Conservation (phyloP, 1,284 basidiomycete species). For the Calocybe gambosa region DNA sequence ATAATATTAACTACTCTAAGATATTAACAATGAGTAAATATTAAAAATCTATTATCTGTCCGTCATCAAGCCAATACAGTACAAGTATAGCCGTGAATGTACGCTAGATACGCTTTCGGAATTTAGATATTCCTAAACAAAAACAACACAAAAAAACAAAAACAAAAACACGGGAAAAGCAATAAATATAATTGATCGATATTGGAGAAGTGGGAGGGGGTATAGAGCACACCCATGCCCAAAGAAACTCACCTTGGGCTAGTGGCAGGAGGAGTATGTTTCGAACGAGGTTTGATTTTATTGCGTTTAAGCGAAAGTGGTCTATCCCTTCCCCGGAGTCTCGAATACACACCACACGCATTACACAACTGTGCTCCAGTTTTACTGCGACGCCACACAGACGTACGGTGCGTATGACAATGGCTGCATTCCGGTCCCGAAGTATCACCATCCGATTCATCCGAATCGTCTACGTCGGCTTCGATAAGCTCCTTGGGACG, state of each 20-base stretch:
- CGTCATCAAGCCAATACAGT: not conserved
- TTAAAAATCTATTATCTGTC: no score
- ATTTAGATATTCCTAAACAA: conserved; percentile 1
- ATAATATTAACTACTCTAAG: not conserved
- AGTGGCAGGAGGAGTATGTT: conserved; percentile 25
- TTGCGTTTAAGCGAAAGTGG: conserved; percentile 40
- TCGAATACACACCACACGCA: conserved; percentile 43
- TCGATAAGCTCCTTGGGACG: conserved; percentile 45
- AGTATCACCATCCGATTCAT: conserved; percentile 31
- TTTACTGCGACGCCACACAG: conserved; percentile 44
- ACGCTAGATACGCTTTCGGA: not conserved
- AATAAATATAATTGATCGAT: not conserved
- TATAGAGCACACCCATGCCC: not conserved
- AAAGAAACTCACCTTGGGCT: conserved; percentile 12
- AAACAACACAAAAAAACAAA: not conserved
- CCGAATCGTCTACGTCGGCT: conserved; percentile 38
- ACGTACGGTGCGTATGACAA: conserved; percentile 41
- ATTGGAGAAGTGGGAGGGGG: not conserved
- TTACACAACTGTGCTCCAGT: conserved; percentile 43
- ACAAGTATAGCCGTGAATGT: not conserved
- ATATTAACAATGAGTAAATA: not conserved
- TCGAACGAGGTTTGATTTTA: conserved; percentile 41
- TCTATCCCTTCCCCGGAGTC: conserved; percentile 38
- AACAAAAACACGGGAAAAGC: no score
- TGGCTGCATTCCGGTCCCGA: conserved; percentile 41